These are phyloP conservation scores for Yueomyces sp. DNA, from an alignment of 805 yeast genomes.

Conservation along the genomic window DNA sequence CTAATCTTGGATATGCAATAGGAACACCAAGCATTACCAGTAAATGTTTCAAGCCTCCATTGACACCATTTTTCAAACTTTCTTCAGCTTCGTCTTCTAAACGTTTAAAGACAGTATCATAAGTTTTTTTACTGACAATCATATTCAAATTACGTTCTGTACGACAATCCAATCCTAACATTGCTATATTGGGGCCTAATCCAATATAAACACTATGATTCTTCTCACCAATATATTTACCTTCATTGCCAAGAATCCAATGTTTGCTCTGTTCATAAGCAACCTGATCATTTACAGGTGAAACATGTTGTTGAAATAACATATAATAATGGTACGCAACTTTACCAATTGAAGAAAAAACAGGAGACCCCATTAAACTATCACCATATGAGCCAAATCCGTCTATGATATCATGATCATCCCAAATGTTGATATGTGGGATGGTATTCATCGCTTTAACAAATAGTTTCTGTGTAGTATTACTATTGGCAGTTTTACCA, in stretches of 20 bases:
- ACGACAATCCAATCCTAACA: constrained; percentile 83
- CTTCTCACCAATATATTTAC: constrained; percentile 48
- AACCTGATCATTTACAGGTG: constrained; percentile 23
- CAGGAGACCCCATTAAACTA: constrained; percentile 54
- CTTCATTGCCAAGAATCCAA: constrained; percentile 54
- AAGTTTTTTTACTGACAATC: constrained; percentile 43
- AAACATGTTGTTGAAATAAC: constrained; percentile 80
- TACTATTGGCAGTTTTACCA: constrained; percentile 42
- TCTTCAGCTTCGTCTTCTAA: constrained; percentile 38
- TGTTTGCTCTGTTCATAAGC: constrained; percentile 30
- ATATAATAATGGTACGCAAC: constrained; percentile 76
- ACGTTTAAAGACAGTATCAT: constrained; percentile 47
- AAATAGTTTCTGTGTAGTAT: constrained; percentile 50
- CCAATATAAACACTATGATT: constrained; percentile 61
- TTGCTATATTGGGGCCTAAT: constrained; percentile 58
- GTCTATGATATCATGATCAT: constrained; percentile 94
- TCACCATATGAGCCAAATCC: constrained; percentile 87
- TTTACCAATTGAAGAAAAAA: constrained; percentile 61
- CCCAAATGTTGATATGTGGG: constrained; percentile 77
- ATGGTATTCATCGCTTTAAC: constrained; percentile 72
- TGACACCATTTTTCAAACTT: constrained; percentile 10
- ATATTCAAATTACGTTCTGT: constrained; percentile 65
- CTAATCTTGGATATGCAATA: constrained; percentile 85
- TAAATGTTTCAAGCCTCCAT: constrained; percentile 50
- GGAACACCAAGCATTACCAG: constrained; percentile 87